phyloP scores from a whole-genome alignment of 1,284 basidiomycete species.

The Violaceomyces palustris region DNA sequence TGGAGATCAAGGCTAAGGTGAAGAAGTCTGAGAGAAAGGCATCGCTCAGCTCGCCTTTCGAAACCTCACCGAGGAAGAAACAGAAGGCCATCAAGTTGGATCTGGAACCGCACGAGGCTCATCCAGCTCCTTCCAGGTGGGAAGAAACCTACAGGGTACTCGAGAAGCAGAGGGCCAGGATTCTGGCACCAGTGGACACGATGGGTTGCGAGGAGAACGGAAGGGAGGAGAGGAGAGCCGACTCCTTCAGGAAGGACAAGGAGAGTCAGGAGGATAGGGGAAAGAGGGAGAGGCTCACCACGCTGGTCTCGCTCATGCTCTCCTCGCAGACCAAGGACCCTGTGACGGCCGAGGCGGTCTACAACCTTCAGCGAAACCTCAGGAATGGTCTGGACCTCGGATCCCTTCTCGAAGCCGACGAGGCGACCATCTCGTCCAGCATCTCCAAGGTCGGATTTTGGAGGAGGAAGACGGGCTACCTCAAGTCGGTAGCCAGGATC shows the following conservation, averaged over 20 bases:
- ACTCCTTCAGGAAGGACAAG: slow-evolving; percentile 11
- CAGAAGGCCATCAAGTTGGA: slow-evolving; percentile 45
- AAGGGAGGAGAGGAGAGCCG: slow-evolving; percentile 26
- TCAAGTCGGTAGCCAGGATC: slow-evolving; percentile 32
- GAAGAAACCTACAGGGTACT: slow-evolving; percentile 27
- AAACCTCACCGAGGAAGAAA: slow-evolving; percentile 32
- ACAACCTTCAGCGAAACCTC: slow-evolving; percentile 67
- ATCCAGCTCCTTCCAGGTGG: slow-evolving; percentile 42
- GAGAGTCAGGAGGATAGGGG: slow-evolving; percentile 26
- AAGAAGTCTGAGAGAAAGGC: neutral
- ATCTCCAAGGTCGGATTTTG: slow-evolving; percentile 91
- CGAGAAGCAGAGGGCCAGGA: slow-evolving; percentile 28
- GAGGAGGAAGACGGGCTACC: slow-evolving; percentile 69
- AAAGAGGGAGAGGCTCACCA: slow-evolving; percentile 73
- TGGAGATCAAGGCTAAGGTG: neutral
- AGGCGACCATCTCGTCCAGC: slow-evolving; percentile 63
- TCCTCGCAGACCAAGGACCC: slow-evolving; percentile 75
- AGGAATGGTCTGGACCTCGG: slow-evolving; percentile 73
- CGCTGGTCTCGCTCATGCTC: slow-evolving; percentile 87
- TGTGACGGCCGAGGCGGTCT: slow-evolving; percentile 71
- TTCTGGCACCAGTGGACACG: slow-evolving; percentile 51
- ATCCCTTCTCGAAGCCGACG: slow-evolving; percentile 65
- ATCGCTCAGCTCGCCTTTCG: slow-evolving; percentile 8
- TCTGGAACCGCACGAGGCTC: slow-evolving; percentile 35
- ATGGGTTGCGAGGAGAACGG: slow-evolving; percentile 52